phyloP scores from a whole-genome alignment of 2,329 filamentous ascomycete genomes.

The Colletotrichum karsti region DNA sequence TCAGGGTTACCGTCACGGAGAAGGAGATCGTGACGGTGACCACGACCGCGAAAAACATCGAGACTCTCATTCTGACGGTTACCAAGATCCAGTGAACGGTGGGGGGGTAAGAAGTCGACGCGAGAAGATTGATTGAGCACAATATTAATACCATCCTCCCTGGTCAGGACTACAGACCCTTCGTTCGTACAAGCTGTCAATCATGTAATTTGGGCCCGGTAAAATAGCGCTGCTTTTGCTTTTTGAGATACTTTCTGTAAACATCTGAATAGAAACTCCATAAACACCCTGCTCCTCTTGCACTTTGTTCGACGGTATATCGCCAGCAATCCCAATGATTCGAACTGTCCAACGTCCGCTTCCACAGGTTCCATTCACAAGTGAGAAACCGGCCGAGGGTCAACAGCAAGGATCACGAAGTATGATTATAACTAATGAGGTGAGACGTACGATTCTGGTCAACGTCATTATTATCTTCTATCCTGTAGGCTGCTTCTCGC shows the following conservation, averaged over 20 bases:
- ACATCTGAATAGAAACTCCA: background rate
- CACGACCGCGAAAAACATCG: conserved; percentile 35
- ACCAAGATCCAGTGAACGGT: background rate
- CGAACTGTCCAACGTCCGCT: too few relatives aligned
- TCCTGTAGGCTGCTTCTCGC: background rate
- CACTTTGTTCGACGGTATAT: background rate
- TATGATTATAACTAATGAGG: background rate
- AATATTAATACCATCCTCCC: background rate
- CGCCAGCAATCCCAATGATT: background rate
- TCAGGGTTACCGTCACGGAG: conserved; percentile 46
- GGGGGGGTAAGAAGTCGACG: too few relatives aligned
- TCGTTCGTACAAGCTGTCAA: background rate
- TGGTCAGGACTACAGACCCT: background rate
- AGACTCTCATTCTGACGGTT: conserved; percentile 27
- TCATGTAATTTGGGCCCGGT: background rate
- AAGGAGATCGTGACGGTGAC: conserved; percentile 32
- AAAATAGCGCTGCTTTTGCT: conserved; percentile 4
- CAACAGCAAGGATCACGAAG: too few relatives aligned
- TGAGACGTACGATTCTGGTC: too few relatives aligned
- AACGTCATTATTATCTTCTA: background rate
- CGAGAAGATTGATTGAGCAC: too few relatives aligned
- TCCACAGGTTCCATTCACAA: too few relatives aligned
- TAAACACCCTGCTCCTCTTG: too few relatives aligned
- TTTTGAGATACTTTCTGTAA: background rate
- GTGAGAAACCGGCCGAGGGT: too few relatives aligned